Base-by-base conservation (phyloP, 2,329 filamentous ascomycete species). In the Botrytis galanthina region DNA sequence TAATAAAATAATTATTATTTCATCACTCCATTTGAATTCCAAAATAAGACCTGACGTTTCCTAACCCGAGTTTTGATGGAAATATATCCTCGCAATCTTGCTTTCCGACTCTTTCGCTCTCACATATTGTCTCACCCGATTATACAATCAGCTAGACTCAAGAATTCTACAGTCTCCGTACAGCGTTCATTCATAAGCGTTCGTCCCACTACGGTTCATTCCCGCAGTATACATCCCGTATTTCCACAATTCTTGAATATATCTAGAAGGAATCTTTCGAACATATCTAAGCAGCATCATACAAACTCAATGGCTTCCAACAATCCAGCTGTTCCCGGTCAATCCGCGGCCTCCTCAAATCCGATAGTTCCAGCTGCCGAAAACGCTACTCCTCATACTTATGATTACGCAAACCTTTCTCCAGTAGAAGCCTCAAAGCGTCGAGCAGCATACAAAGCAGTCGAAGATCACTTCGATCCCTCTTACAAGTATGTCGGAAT, bases 351-450 rank as follows among this genome's bases (percentile, higher is more conserved):
- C 29, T 72, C 76, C 37, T 75, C 75, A 59, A 70, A 72, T 18
- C 60, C 74, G 26, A 26, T 37, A 42, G 74, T 64, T 62, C 74
- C 76, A 32, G 62, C 74, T 3, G 16, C 75, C 16, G 70, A 73
- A 51, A 76, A 75, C 72, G 75, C 76, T 18, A 71, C 73, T n/a
- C 74, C 77, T 39, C 69, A 67, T 46, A 60, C 39, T 18, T 39
- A 44, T 26, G 70, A 74, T 26, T 64, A 75, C 46, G 22, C 72
- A 35, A 74, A 74, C 20, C 74, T 81, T 2, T 76, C 76, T 73
- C 84, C 88, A 32, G 84, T 95, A 77, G 92, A 95, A 82, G 84
- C 87, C 51, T 92, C 93, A 75, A 96, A 96, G 84, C 89, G 90
- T 79, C 87, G 89, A 60, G 93, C 93, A 70, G 93, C 92, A 76